phyloP scores from a whole-genome alignment of 352 stramenopile species.

The Pythium rhizo-oryzae region DNA sequence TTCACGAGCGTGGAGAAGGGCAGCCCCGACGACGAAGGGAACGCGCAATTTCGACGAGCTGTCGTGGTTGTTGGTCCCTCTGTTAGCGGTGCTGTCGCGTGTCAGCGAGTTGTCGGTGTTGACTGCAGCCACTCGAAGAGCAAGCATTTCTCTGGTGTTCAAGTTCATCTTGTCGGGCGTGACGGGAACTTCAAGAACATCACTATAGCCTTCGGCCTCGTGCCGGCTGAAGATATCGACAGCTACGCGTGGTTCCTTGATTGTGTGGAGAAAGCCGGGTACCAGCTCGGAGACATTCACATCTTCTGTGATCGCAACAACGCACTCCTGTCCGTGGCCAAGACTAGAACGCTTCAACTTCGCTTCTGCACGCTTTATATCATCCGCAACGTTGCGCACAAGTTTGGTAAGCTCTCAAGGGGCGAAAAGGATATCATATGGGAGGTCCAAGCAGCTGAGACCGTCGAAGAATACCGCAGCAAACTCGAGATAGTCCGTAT shows the following conservation, averaged over 20 bases:
- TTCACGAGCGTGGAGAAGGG: slow-evolving; percentile 6
- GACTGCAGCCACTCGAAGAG: slow-evolving; percentile 22
- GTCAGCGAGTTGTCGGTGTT: slow-evolving; percentile 10
- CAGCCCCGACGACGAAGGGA: no score
- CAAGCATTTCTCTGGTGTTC: slow-evolving; percentile 10
- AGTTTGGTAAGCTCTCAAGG: slow-evolving; percentile 9
- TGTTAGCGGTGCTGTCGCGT: background rate
- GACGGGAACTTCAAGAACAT: slow-evolving; percentile 25
- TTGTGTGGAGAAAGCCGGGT: slow-evolving; percentile 10
- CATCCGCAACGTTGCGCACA: slow-evolving; percentile 16
- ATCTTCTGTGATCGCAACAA: slow-evolving; percentile 15
- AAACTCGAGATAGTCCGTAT: slow-evolving; percentile 7
- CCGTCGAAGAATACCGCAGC: slow-evolving; percentile 10
- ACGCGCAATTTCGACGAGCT: background rate
- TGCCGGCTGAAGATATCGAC: slow-evolving; percentile 15
- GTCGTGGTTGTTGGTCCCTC: slow-evolving; percentile 12
- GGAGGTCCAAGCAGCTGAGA: slow-evolving; percentile 16
- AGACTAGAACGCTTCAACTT: background rate
- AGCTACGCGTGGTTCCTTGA: slow-evolving; percentile 24
- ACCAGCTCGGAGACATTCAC: slow-evolving; percentile 11
- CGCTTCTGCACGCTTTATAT: slow-evolving; percentile 23
- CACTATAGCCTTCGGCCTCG: slow-evolving; percentile 18
- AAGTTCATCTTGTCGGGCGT: slow-evolving; percentile 17
- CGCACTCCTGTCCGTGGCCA: background rate
- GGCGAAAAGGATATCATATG: slow-evolving; percentile 17